Conservation (phyloP, 2,329 filamentous ascomycete genomes). For the Lasiodiplodia gonubiensis region DNA sequence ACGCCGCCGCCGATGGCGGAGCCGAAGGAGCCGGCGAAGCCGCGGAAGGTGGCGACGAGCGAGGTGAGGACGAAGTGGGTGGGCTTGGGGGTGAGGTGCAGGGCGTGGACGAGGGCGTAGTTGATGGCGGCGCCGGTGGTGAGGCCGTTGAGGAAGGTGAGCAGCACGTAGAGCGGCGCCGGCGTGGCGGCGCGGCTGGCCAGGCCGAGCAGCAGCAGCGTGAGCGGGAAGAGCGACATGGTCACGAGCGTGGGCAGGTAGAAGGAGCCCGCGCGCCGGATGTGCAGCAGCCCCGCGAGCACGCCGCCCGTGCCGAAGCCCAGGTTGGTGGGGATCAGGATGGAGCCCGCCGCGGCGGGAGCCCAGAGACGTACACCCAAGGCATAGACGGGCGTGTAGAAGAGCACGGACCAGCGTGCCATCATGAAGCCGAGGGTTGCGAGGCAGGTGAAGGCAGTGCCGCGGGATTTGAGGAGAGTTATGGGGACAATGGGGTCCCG, state of each 20-base stretch:
- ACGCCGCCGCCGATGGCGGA: constrained; percentile 79
- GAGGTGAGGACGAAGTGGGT: constrained; percentile 78
- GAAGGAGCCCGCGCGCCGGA: constrained; percentile 74
- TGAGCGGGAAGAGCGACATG: constrained; percentile 66
- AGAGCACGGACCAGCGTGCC: constrained; percentile 78
- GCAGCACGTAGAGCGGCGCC: constrained; percentile 60
- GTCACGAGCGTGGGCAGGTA: constrained; percentile 68
- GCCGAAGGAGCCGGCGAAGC: constrained; percentile 81
- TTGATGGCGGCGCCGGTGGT: constrained; percentile 75
- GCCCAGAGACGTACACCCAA: constrained; percentile 74
- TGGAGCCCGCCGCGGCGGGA: constrained; percentile 73
- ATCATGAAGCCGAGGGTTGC: constrained; percentile 80
- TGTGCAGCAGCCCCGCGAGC: constrained; percentile 75
- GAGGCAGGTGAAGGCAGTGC: constrained; percentile 74
- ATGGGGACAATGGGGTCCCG: constrained; percentile 77
- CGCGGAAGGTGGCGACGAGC: constrained; percentile 78
- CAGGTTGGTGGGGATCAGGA: constrained; percentile 80
- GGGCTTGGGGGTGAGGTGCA: constrained; percentile 70
- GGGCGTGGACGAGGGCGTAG: constrained; percentile 79
- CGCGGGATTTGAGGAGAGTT: constrained; percentile 70
- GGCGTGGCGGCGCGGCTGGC: constrained; percentile 61
- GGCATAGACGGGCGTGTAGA: constrained; percentile 80
- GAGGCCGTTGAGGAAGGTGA: constrained; percentile 73
- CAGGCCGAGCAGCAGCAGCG: constrained; percentile 62
- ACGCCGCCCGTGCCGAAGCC: constrained; percentile 79